Evolutionary conservation across 345 rosid genomes (phyloP), one percentile per base, ranked within the genome.

Genomic region (Linum tenue): DNA sequence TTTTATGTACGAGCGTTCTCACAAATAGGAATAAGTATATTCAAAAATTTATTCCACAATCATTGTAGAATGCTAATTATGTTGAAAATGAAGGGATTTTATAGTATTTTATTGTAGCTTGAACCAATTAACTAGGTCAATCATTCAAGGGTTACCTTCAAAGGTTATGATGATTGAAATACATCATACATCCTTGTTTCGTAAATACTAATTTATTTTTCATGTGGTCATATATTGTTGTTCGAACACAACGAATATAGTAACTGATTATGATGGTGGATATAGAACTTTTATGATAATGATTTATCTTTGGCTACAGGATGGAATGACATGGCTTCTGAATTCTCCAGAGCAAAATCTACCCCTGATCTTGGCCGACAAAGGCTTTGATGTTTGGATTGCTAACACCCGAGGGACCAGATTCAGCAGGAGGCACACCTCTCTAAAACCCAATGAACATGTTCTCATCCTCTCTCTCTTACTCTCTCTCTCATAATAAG

Each of bases 371-470:
- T 69, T 73, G 65, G 77, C 72, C 5, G 77, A 73, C 59, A 69
- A 73, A 8, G 77, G 73, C 1, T 73, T 11, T 39, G 77, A 69
- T 44, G 77, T 73, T 14, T 73, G 73, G 73, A 63, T 73, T 36
- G 48, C 70, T 37, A 73, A 73, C 55, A 63, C 69, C 43, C 60
- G 70, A 31, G 77, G 73, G 58, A 73, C 69, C 16, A 57, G 31
- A 44, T 65, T 22, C 43, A 69, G 73, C 42, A 55, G 22, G 5
- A 70, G 64, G 3, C 77, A 74, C 41, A 65, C 63, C 5, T 74
- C 70, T 9, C 64, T 74, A 8, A 56, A 36, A 39, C 73, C 69
- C 22, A 57, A 64, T 38, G 65, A 69, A 40, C 59, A 39, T 40
- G 72, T 69, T 64, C 14, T 2, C 62, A 7, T 8, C 15, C 14